Evolutionary conservation across 805 yeast genomes (phyloP).

Genomic region (Teunomyces tritomae): DNA sequence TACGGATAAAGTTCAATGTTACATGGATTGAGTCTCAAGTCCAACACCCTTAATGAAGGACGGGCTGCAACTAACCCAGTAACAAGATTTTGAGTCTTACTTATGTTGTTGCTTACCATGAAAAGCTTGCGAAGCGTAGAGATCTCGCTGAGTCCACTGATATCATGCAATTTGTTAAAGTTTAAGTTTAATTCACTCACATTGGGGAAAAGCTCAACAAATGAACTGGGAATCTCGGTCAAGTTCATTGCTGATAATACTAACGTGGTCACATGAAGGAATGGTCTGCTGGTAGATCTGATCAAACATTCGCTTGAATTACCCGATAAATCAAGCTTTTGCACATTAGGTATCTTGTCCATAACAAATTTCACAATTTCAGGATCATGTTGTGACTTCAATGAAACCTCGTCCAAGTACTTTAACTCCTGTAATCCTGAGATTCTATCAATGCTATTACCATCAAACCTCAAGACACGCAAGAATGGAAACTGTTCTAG

Average conservation of each 20-base stretch:
- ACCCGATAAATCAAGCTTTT: slow-evolving; percentile 42
- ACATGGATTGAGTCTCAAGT: slow-evolving; percentile 49
- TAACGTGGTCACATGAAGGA: slow-evolving; percentile 37
- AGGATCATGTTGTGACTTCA: slow-evolving; percentile 31
- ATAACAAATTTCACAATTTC: slow-evolving; percentile 15
- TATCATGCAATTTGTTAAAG: slow-evolving; percentile 43
- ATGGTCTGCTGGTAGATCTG: slow-evolving; percentile 12
- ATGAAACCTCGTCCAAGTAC: slow-evolving; percentile 42
- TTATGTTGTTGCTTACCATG: slow-evolving; percentile 46
- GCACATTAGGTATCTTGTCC: slow-evolving; percentile 16
- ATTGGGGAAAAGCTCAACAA: slow-evolving; percentile 43
- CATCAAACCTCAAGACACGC: slow-evolving; percentile 45
- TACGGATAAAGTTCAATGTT: slow-evolving; percentile 50
- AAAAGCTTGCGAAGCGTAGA: slow-evolving; percentile 37
- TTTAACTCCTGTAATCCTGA: slow-evolving; percentile 27
- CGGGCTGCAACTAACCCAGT: slow-evolving; percentile 30
- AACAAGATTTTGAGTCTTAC: slow-evolving; percentile 31
- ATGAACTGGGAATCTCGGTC: slow-evolving; percentile 33
- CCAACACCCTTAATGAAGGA: slow-evolving; percentile 36
- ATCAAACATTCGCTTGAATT: slow-evolving; percentile 18
- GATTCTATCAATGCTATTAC: slow-evolving; percentile 30
- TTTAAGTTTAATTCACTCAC: slow-evolving; percentile 48
- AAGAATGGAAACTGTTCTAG: slow-evolving; percentile 35
- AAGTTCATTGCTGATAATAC: slow-evolving; percentile 49
- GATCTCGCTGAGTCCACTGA: slow-evolving; percentile 32